A percentile compares a stretch with the other conserved stretches of the same genome.
phyloP scores from a whole-genome alignment of 169 alveolate genomes.

The Nephromyces sp. region DNA sequence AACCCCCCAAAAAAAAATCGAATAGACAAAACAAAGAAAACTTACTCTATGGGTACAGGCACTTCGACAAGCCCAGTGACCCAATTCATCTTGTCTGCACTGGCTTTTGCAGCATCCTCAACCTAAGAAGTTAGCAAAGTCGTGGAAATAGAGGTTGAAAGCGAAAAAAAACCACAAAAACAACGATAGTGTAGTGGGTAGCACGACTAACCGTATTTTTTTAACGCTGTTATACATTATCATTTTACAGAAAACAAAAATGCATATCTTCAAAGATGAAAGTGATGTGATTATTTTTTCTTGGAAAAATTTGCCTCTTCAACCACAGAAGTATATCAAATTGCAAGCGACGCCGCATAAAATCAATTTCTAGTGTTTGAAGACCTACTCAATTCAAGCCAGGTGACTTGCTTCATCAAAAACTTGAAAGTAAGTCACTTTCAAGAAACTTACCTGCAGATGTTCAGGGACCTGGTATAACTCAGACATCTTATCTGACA shows the following conservation, averaged over 20 bases:
- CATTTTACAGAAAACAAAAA: neutral
- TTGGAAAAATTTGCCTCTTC: neutral
- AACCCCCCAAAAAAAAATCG: neutral
- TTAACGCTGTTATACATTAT: neutral
- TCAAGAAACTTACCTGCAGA: slow-evolving; percentile 9
- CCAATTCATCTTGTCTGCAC: slow-evolving; percentile 35
- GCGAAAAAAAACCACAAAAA: neutral
- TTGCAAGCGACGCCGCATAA: too few relatives aligned
- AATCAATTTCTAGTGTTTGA: neutral
- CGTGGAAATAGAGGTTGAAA: neutral
- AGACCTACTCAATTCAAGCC: neutral
- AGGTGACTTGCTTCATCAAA: neutral
- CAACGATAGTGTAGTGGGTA: neutral
- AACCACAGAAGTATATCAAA: too few relatives aligned
- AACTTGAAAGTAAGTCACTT: neutral
- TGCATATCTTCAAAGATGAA: neutral
- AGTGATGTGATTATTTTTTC: neutral
- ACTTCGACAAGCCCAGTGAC: slow-evolving; percentile 42
- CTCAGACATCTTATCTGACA: slow-evolving; percentile 8
- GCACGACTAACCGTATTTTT: neutral
- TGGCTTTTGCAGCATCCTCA: slow-evolving; percentile 15
- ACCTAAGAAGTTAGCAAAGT: slow-evolving; percentile 6
- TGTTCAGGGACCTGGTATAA: slow-evolving; percentile 19
- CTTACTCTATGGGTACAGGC: slow-evolving; percentile 34
- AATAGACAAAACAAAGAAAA: neutral